These are phyloP conservation scores for Solanum pinnatisectum DNA, from an alignment of 257 asterid genomes.

Conservation along the genomic window DNA sequence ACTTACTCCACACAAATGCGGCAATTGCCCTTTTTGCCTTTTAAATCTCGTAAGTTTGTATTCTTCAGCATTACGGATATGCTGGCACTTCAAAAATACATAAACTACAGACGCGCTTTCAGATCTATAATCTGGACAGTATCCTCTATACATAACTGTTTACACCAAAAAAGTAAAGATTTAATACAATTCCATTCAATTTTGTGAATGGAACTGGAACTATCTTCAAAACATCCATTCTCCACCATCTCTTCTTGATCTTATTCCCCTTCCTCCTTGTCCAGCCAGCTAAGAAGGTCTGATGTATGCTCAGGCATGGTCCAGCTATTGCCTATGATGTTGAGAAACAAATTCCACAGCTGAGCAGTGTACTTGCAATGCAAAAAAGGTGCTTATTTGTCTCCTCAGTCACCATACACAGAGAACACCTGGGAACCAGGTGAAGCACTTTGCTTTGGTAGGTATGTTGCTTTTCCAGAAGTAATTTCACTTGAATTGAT, in stretches of 20 bases:
- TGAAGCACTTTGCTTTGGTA: neutral
- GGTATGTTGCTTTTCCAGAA: neutral
- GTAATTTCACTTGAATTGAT: neutral
- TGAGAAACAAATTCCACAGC: neutral
- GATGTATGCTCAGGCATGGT: neutral
- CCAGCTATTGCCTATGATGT: neutral
- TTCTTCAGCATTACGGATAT: neutral
- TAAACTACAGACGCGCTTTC: neutral
- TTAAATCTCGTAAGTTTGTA: neutral
- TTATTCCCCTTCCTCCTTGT: neutral
- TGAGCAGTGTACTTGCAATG: neutral
- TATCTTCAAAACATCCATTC: neutral
- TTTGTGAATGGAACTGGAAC: neutral
- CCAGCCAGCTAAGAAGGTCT: neutral
- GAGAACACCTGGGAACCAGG: neutral
- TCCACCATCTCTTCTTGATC: neutral
- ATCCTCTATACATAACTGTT: neutral
- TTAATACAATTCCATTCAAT: neutral
- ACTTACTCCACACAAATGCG: neutral
- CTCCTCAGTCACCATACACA: neutral
- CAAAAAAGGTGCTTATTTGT: neutral
- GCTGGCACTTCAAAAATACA: neutral
- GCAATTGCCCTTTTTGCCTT: neutral
- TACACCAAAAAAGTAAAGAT: neutral
- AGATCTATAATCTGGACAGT: neutral